These are phyloP conservation scores for Beta macrorhiza DNA, from an alignment of 179 eudicot genomes.

Conservation along the genomic window DNA sequence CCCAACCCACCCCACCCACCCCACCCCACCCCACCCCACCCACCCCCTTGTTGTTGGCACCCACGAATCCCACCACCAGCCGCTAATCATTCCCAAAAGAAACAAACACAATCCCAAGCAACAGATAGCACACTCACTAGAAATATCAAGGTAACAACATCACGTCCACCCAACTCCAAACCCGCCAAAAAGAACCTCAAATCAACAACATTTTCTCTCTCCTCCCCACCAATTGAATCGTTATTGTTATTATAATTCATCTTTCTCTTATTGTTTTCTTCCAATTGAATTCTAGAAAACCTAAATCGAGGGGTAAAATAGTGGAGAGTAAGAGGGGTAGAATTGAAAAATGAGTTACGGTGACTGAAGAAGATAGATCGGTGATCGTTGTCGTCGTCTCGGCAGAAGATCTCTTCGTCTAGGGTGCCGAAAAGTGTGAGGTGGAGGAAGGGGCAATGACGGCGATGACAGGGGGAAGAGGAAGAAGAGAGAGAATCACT, in stretches of 20 bases:
- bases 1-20: too few relatives aligned
- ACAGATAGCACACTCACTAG: constrained; percentile 62
- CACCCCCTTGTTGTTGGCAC: too few relatives aligned
- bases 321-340: constrained; percentile 32
- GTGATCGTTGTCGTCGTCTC: constrained; percentile 56
- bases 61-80: too few relatives aligned
- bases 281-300: constrained; percentile 31
- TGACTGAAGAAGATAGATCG: constrained; percentile 43
- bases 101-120: constrained; percentile 64
- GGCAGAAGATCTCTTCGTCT: constrained; percentile 51
- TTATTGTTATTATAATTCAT: not conserved
- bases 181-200: constrained; percentile 45
- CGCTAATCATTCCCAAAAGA: constrained; percentile 51
- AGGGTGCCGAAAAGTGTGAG: constrained; percentile 86
- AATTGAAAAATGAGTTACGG: constrained; percentile 38
- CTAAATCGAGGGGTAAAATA: constrained; percentile 47
- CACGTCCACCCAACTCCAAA: constrained; percentile 54
- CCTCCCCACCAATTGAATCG: constrained; percentile 25
- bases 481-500: constrained; percentile 24
- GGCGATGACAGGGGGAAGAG: constrained; percentile 54
- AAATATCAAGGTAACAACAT: constrained; percentile 59
- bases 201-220: constrained; percentile 35
- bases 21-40: too few relatives aligned
- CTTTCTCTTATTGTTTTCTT: not conserved
- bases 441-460: constrained; percentile 48